phyloP scores from a whole-genome alignment of 176 grass and related monocot genomes.

The Melocanna baccifera region DNA sequence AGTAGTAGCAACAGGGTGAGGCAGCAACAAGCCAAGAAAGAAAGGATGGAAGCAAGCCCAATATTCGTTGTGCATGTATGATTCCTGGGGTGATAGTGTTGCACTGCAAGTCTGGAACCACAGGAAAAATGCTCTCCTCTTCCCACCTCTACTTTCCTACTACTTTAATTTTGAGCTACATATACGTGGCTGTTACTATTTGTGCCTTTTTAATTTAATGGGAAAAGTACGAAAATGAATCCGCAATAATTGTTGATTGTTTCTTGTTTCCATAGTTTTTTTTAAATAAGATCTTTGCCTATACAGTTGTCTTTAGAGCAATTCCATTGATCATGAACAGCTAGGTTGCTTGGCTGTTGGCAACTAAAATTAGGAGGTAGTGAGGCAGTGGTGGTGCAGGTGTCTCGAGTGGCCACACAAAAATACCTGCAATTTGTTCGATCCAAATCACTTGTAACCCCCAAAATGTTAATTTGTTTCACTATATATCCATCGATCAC shows the following conservation, averaged over 20 bases:
- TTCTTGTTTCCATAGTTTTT: neutral
- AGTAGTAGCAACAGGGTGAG: neutral
- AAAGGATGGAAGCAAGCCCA: constrained; percentile 27
- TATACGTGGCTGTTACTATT: neutral
- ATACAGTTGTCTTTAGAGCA: neutral
- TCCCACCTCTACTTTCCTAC: neutral
- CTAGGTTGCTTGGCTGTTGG: constrained; percentile 40
- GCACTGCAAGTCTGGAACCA: constrained; percentile 47
- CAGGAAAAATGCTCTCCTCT: neutral
- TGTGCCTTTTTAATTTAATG: neutral
- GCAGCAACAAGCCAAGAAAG: constrained; percentile 23
- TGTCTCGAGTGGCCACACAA: constrained; percentile 24
- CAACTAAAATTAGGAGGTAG: constrained; percentile 37
- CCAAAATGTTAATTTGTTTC: neutral
- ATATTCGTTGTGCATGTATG: constrained; percentile 35
- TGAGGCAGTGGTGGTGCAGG: constrained; percentile 43
- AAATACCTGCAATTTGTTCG: constrained; percentile 23
- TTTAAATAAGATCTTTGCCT: neutral
- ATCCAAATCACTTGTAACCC: neutral
- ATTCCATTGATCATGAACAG: constrained; percentile 4
- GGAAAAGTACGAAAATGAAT: neutral
- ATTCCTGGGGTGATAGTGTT: constrained; percentile 42
- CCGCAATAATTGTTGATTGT: neutral
- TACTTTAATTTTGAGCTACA: neutral
- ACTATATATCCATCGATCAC: neutral